A percentile compares a stretch with the other conserved stretches of the same genome.
Conservation (phyloP, 768 basidiomycete genomes). For the Cystobasidium onofrii region DNA sequence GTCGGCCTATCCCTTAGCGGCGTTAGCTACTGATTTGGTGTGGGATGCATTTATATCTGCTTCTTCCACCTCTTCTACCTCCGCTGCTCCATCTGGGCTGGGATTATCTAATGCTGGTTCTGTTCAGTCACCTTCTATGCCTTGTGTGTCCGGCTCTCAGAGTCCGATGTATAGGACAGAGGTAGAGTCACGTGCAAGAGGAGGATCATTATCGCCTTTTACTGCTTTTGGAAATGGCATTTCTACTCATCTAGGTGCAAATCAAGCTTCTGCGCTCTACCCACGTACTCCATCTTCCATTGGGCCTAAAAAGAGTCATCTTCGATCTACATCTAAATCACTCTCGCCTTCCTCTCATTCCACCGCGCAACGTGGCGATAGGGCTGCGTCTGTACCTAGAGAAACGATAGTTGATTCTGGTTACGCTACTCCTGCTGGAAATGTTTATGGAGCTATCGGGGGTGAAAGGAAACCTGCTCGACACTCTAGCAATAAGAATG, state of each 20-base stretch:
- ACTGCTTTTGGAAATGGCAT: not conserved
- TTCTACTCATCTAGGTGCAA: not conserved
- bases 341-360: not conserved
- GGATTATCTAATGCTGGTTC: not conserved
- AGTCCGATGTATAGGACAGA: not conserved
- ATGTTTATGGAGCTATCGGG: conserved; percentile 23
- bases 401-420: not conserved
- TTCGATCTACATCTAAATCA: not conserved
- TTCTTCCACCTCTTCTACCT: not conserved
- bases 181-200: not conserved
- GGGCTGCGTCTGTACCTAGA: not conserved
- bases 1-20: conserved; percentile 21
- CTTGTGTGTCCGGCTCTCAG: not conserved
- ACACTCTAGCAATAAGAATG: not conserved
- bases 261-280: not conserved
- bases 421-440: not conserved
- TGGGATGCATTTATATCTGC: conserved; percentile 29
- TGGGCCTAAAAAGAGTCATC: not conserved
- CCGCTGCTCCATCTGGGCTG: not conserved
- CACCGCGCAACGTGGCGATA: not conserved
- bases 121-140: not conserved
- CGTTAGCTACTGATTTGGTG: conserved; percentile 25
- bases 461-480: conserved; percentile 17
- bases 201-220: not conserved
- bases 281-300: not conserved